Evolutionary conservation across 768 basidiomycete species (phyloP).

Genomic region (Suillus fuscotomentosus): DNA sequence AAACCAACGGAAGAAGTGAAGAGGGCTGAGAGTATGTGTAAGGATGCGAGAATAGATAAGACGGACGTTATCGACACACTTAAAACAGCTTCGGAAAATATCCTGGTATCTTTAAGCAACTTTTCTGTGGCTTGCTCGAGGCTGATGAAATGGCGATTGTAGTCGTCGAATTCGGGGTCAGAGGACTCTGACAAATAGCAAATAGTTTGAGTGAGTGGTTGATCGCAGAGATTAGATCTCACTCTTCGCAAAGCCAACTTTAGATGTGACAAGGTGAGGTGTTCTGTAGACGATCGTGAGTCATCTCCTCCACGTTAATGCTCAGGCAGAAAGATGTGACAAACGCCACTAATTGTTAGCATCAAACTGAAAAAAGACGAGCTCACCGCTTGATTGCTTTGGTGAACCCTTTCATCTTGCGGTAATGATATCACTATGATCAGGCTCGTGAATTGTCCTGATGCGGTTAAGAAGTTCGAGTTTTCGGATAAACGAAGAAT

Average conservation of each 20-base stretch:
- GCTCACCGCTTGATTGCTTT: slow-evolving; percentile 75
- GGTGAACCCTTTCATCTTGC: slow-evolving; percentile 77
- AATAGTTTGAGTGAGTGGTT: slow-evolving; percentile 3
- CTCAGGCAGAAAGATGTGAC: neutral
- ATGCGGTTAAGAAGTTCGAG: neutral
- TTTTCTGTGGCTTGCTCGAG: slow-evolving; percentile 86
- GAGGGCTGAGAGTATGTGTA: slow-evolving; percentile 43
- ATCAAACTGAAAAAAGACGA: neutral
- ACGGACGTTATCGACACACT: slow-evolving; percentile 34
- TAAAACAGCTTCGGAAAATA: slow-evolving; percentile 81
- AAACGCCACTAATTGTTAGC: neutral
- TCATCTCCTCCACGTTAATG: neutral
- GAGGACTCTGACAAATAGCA: slow-evolving; percentile 55
- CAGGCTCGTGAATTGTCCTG: neutral
- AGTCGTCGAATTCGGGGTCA: slow-evolving; percentile 91
- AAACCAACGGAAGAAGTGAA: slow-evolving; percentile 66
- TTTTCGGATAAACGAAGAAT: neutral
- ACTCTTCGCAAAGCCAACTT: slow-evolving; percentile 95
- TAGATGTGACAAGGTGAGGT: slow-evolving; percentile 84
- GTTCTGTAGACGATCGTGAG: slow-evolving; percentile 49
- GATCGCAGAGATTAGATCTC: neutral
- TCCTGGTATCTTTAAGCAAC: slow-evolving; percentile 87
- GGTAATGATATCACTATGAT: neutral
- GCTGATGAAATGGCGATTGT: slow-evolving; percentile 68
- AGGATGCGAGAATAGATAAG: slow-evolving; percentile 1